Evolutionary conservation across 495 filamentous ascomycete species (phyloP), one percentile per base, ranked within the genome.

Genomic region (Niebla homalea): DNA sequence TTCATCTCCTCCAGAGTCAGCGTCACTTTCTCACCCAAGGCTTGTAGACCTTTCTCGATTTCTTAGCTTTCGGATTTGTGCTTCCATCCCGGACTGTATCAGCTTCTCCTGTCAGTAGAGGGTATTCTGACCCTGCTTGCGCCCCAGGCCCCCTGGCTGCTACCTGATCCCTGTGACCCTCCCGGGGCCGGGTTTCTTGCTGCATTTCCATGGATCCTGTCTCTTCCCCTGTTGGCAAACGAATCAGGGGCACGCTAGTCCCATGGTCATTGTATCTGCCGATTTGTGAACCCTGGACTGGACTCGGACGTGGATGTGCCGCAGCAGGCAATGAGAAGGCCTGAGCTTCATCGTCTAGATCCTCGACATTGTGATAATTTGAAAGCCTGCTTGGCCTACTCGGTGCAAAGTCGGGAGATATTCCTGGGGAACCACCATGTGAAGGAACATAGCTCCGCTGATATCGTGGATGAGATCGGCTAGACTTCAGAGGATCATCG

Each of bases 341-440:
- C 5, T 22, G 44, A 48, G 36, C 35, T 29, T 40, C 36, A 37
- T 45, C 26, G 14, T 42, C 20, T 7, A 29, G 12, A 21, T 25
- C 41, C 19, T 53, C 44, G 19, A 15, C 29, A 48, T 36, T 36
- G 14, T 35, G 21, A 20, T 47, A 44, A 15, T 10, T 39, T 18
- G 53, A 50, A 22, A 52, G 10, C 15, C 29, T 19, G 21, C n/a
- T 42, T 5, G 53, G 44, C 18, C 44, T 50, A 26, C 21, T 47
- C 15, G 53, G 53, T 38, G 48, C 49, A 25, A 55, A 52, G 21
- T 42, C 11, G 10, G 53, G 48, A 15, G 45, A 48, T 32, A 2
- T 25, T 5, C 8, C 22, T 32, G 26, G 25, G 15, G 53, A 48
- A 23, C 15, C 19, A 25, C 25, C 35, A 18, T 20, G 35, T 36